Evolutionary conservation across 805 yeast genomes (phyloP).

Genomic region (Suhomyces kilbournensis): DNA sequence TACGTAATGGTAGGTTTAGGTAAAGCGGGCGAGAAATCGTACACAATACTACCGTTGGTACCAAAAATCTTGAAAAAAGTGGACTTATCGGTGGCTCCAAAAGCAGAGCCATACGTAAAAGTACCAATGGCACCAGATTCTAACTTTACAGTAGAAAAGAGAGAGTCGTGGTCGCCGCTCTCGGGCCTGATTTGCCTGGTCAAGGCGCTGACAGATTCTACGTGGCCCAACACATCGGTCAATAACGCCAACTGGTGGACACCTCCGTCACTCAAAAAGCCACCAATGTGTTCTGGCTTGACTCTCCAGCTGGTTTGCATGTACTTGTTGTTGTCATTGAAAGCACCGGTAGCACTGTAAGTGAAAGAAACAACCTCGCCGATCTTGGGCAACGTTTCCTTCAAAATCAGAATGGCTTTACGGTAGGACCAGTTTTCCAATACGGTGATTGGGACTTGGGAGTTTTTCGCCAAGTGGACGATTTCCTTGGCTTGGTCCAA

Average conservation of each 20-base stretch:
- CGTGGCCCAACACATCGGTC: conserved; percentile 76
- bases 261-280: conserved; percentile 91
- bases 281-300: conserved; percentile 90
- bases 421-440: conserved; percentile 86
- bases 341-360: conserved; percentile 72
- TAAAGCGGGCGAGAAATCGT: conserved; percentile 58
- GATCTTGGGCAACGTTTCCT: conserved; percentile 57
- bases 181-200: conserved; percentile 73
- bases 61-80: conserved; percentile 73
- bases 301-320: conserved; percentile 80
- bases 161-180: conserved; percentile 80
- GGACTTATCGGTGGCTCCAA: conserved; percentile 75
- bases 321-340: conserved; percentile 58
- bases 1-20: conserved; percentile 38
- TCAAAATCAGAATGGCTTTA: conserved; percentile 54
- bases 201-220: conserved; percentile 67
- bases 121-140: conserved; percentile 71
- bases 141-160: conserved; percentile 65
- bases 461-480: conserved; percentile 58
- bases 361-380: conserved; percentile 73
- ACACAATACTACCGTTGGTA: conserved; percentile 67
- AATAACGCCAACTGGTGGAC: conserved; percentile 90
- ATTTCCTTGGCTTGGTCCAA: conserved; percentile 77
- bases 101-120: conserved; percentile 82
- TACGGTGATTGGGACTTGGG: conserved; percentile 68